Evolutionary conservation across 2,329 filamentous ascomycete genomes (phyloP).

Genomic region (Phyllosticta ampelicida): DNA sequence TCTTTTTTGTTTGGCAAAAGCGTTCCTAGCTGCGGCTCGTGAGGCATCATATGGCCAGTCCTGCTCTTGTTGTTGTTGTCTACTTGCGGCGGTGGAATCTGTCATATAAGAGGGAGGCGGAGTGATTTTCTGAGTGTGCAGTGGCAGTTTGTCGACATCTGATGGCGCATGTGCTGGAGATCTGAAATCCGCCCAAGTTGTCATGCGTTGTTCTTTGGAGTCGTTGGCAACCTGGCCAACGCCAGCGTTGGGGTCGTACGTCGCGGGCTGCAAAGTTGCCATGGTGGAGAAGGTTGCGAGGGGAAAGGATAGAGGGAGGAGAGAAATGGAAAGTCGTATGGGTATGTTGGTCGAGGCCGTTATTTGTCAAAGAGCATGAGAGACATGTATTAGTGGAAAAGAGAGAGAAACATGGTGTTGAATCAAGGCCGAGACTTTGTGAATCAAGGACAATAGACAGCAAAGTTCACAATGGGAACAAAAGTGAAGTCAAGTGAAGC

Average conservation of each 20-base stretch:
- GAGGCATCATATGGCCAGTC: slow-evolving; percentile 18
- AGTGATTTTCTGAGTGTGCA: not conserved
- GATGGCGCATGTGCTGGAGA: slow-evolving; percentile 6
- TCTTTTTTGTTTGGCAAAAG: slow-evolving; percentile 22
- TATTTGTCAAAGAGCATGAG: not conserved
- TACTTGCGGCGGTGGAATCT: not conserved
- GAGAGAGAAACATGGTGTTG: not conserved
- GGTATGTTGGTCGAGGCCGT: not conserved
- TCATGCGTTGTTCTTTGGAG: slow-evolving; percentile 12
- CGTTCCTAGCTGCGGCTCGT: slow-evolving; percentile 19
- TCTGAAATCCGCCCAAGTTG: slow-evolving; percentile 10
- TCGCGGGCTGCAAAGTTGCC: slow-evolving; percentile 12
- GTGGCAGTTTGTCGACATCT: slow-evolving; percentile 2
- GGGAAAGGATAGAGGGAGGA: not conserved
- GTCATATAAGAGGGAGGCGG: slow-evolving; percentile 8
- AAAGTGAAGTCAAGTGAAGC: not conserved
- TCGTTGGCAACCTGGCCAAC: not conserved
- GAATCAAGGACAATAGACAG: not conserved
- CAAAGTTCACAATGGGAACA: not conserved
- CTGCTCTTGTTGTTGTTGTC: not conserved
- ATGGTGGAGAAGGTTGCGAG: slow-evolving; percentile 11
- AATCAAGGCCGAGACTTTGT: not conserved
- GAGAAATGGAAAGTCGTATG: not conserved
- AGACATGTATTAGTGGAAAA: not conserved
- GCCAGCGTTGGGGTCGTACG: slow-evolving; percentile 2